Conservation (phyloP, 208 protist genomes). For the Trypanosoma melophagium region DNA sequence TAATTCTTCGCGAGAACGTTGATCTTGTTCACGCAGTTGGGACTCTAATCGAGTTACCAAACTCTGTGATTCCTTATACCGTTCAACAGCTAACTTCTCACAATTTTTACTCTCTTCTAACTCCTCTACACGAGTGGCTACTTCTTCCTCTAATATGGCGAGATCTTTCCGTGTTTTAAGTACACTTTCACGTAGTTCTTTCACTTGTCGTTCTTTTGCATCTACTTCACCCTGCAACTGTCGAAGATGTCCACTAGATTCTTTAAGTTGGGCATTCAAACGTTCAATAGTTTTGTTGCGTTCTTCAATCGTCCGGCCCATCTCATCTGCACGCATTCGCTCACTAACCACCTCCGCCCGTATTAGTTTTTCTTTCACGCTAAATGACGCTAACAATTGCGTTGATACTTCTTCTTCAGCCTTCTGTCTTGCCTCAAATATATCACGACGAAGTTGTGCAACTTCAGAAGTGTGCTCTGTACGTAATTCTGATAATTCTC, state of each 20-base stretch:
- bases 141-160: slow-evolving; percentile 11
- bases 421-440: slow-evolving; percentile 41
- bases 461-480: slow-evolving; percentile 49
- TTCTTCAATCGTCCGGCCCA: slow-evolving; percentile 17
- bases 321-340: slow-evolving; percentile 34
- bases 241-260: not conserved
- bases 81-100: slow-evolving; percentile 27
- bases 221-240: slow-evolving; percentile 24
- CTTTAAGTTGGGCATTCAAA: slow-evolving; percentile 7
- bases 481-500: slow-evolving; percentile 43
- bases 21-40: slow-evolving; percentile 44
- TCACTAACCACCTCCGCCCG: slow-evolving; percentile 50
- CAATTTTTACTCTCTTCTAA: slow-evolving; percentile 29
- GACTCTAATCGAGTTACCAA: slow-evolving; percentile 33
- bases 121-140: slow-evolving; percentile 27
- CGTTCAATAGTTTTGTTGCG: not conserved
- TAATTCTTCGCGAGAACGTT: slow-evolving; percentile 42
- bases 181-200: slow-evolving; percentile 12
- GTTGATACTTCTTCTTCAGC: slow-evolving; percentile 46
- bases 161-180: not conserved
- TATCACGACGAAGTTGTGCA: slow-evolving; percentile 45
- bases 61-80: slow-evolving; percentile 23
- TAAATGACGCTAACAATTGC: slow-evolving; percentile 55
- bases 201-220: slow-evolving; percentile 9
- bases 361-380: slow-evolving; percentile 52